Conservation (phyloP, 768 basidiomycete species). For the Russula sp. region DNA sequence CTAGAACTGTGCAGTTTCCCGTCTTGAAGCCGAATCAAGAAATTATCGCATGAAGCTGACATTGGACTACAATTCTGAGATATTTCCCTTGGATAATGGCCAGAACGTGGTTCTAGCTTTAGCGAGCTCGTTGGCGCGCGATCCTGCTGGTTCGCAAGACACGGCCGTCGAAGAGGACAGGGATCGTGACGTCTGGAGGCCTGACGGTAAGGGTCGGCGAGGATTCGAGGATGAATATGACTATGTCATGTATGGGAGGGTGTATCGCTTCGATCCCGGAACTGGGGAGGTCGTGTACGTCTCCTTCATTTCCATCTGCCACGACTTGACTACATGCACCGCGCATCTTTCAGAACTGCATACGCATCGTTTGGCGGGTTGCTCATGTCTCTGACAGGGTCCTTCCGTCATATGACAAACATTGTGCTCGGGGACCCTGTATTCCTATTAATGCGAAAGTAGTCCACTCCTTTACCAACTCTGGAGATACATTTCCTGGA, state of each 20-base stretch:
- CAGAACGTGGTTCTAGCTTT: constrained; percentile 82
- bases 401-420: constrained; percentile 83
- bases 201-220: constrained; percentile 70
- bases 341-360: constrained; percentile 55
- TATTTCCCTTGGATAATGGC: constrained; percentile 63
- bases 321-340: constrained; percentile 17
- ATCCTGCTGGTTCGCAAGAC: constrained; percentile 43
- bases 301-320: background rate
- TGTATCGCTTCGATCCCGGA: constrained; percentile 94
- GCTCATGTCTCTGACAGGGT: constrained; percentile 88
- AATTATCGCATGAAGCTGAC: constrained; percentile 91
- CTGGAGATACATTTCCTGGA: background rate
- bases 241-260: constrained; percentile 99
- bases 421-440: constrained; percentile 92
- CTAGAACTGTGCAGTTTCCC: constrained; percentile 58
- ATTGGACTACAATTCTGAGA: constrained; percentile 89
- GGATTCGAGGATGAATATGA: constrained; percentile 94
- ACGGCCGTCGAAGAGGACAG: constrained; percentile 57
- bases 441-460: constrained; percentile 76
- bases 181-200: constrained; percentile 76
- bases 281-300: constrained; percentile 79
- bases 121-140: constrained; percentile 67
- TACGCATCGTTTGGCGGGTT: constrained; percentile 97
- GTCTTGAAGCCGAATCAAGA: constrained; percentile 82
- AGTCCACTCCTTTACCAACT: background rate